phyloP scores from a whole-genome alignment of 352 stramenopile genomes.

The Pythium phragmiticola region DNA sequence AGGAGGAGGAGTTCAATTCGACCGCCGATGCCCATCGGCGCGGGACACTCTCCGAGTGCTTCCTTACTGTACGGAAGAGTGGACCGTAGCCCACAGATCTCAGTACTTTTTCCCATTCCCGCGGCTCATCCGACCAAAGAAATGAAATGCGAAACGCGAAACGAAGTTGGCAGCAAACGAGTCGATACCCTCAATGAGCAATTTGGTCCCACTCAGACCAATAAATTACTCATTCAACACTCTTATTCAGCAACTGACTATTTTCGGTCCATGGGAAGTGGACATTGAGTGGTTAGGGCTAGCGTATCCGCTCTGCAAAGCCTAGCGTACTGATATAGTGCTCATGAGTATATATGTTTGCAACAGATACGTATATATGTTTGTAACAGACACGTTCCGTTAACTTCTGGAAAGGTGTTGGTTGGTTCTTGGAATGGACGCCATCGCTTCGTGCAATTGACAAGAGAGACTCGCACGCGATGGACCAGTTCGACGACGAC shows the following conservation, averaged over 20 bases:
- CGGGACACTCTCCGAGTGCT: not conserved
- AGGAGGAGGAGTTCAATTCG: conserved; percentile 3
- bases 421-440: conserved; percentile 26
- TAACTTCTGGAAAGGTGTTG: conserved; percentile 25
- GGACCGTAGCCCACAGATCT: not conserved
- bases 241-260: conserved; percentile 12
- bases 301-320: conserved; percentile 14
- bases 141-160: not conserved
- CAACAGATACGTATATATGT: conserved; percentile 2
- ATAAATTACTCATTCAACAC: not conserved
- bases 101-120: not conserved
- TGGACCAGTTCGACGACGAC: conserved; percentile 71
- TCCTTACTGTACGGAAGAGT: not conserved
- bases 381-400: conserved; percentile 13
- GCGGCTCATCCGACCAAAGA: not conserved
- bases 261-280: conserved; percentile 2
- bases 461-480: conserved; percentile 15
- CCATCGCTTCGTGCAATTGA: conserved; percentile 21
- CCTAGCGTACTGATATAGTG: conserved; percentile 11
- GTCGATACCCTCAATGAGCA: not conserved
- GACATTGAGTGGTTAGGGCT: conserved; percentile 23
- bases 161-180: not conserved
- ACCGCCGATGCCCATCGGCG: not conserved
- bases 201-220: not conserved
- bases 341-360: not conserved